These are phyloP conservation scores for Aspergillus ruber DNA, from an alignment of 2,329 filamentous ascomycete species.

Conservation along the genomic window DNA sequence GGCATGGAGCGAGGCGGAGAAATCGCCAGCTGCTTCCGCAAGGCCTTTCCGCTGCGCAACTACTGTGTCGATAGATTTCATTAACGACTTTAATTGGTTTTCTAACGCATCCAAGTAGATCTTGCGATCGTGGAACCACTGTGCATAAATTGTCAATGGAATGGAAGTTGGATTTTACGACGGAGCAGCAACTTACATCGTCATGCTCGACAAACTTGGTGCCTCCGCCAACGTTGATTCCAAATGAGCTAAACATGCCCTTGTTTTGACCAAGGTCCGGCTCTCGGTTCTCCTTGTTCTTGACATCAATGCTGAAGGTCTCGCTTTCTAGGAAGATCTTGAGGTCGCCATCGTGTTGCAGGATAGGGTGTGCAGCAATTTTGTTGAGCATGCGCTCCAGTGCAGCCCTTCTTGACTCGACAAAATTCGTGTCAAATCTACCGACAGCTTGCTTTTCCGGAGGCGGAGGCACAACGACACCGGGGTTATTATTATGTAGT, in stretches of 20 bases:
- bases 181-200: slow-evolving; percentile 57
- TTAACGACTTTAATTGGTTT: slow-evolving; percentile 77
- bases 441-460: slow-evolving; percentile 97
- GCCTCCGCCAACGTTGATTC: slow-evolving; percentile 67
- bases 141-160: not conserved
- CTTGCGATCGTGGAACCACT: slow-evolving; percentile 97
- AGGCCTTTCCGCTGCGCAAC: slow-evolving; percentile 87
- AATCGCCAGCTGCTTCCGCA: slow-evolving; percentile 87
- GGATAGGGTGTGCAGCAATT: slow-evolving; percentile 76
- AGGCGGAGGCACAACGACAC: slow-evolving; percentile 88
- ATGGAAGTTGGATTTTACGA: not conserved
- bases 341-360: slow-evolving; percentile 88
- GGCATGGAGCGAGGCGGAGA: slow-evolving; percentile 85
- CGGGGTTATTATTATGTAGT: slow-evolving; percentile 88
- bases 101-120: slow-evolving; percentile 93
- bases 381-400: slow-evolving; percentile 98
- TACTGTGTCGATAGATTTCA: slow-evolving; percentile 92
- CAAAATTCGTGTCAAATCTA: slow-evolving; percentile 92
- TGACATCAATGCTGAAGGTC: slow-evolving; percentile 90
- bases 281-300: slow-evolving; percentile 92
- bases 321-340: slow-evolving; percentile 98
- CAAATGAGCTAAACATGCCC: slow-evolving; percentile 81
- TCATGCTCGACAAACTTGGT: slow-evolving; percentile 96
- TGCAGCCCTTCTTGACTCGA: slow-evolving; percentile 83
- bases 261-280: slow-evolving; percentile 83